Evolutionary conservation across 495 filamentous ascomycete genomes (phyloP), one percentile per base, ranked within the genome.

Genomic region (Pyrenula massariospora): DNA sequence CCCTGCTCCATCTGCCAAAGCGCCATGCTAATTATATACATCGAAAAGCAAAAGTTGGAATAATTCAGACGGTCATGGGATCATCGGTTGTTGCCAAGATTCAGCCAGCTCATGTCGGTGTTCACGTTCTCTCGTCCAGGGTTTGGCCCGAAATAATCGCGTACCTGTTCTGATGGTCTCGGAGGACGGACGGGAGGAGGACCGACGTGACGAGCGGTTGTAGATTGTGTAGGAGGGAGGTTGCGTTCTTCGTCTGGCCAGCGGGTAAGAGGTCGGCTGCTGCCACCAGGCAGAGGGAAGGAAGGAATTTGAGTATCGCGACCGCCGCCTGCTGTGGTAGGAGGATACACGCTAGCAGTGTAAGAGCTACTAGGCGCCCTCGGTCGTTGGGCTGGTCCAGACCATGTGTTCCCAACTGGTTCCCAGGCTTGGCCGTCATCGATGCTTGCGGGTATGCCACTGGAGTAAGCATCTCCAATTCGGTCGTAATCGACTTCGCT

Each of bases 71-170:
- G 22, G 31, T 24, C 2, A 24, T 10, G 12, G 24, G 21, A 24
- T 67, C 57, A 74, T 56, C 64, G 65, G 15, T 68, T 67, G 24
- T 65, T 66, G 22, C 73, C 54, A 8, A 90, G 68, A 65, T 89
- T 89, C 47, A 90, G 68, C 86, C 86, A 90, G 69, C 85, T 88
- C 81, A 90, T 86, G 66, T 90, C 86, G 23, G 73, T 70, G 56
- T 75, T 73, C 60, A 68, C 55, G 48, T 71, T 70, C 50, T 56
- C 53, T 47, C 60, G 68, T 1, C 57, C 15, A 20, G 24, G 24
- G 8, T 21, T 52, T 10, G 50, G 22, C 19, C 50, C 50, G 22
- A 52, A 52, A 19, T 52, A 52, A 19, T 52, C 50, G 22, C 42
- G 50, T 24, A 48, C n/a, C 10, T 23, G 24, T 59, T 48, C 15